phyloP scores from a whole-genome alignment of 164 flowering plant genomes.

The Tetracentron sinense region DNA sequence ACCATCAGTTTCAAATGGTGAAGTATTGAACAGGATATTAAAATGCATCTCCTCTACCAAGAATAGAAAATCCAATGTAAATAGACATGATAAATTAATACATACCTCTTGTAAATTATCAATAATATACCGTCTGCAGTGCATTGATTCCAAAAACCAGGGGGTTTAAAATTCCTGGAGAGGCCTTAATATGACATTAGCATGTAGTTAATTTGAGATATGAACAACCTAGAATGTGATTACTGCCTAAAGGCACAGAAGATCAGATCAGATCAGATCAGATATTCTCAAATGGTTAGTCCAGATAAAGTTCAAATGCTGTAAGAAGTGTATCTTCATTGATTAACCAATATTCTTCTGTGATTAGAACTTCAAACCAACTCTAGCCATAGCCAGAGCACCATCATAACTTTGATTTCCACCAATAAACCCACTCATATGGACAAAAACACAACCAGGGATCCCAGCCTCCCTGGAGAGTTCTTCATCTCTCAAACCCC shows the following conservation, averaged over 20 bases:
- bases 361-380: conserved; percentile 41
- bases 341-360: not conserved
- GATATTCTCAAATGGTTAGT: too few species aligned
- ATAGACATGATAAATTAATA: too few species aligned
- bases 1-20: too few species aligned
- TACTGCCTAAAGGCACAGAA: not conserved
- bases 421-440: conserved; percentile 92
- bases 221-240: too few species aligned
- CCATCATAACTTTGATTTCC: conserved; percentile 80
- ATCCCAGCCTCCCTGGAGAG: conserved; percentile 66
- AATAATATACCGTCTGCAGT: too few species aligned
- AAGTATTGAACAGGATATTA: too few species aligned
- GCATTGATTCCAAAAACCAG: too few species aligned
- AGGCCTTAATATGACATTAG: not conserved
- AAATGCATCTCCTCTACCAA: too few species aligned
- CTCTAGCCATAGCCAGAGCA: conserved; percentile 89
- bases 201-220: too few species aligned
- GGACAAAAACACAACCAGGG: conserved; percentile 85
- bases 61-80: too few species aligned
- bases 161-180: not conserved
- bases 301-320: not conserved
- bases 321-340: not conserved
- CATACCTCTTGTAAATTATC: too few species aligned
- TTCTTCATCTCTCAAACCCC: conserved; percentile 80
- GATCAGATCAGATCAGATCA: not conserved